Base-by-base conservation (phyloP, 2,329 filamentous ascomycete genomes). In the Botrytis deweyae region DNA sequence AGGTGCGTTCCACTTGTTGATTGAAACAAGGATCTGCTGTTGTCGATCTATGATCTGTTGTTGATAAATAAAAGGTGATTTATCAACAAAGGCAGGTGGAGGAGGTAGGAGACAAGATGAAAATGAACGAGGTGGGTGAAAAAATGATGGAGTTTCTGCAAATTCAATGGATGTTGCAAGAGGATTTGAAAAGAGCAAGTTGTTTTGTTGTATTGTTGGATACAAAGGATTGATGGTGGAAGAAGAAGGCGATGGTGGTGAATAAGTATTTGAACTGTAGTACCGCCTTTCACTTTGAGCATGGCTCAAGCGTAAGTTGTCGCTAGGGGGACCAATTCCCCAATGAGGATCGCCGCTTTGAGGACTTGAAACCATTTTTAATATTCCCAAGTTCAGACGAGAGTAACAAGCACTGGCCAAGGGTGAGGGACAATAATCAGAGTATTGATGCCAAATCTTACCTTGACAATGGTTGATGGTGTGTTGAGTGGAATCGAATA, bases 271-370 rank as follows among this genome's bases (percentile, higher is more conserved):
- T 59, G 66, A 29, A 46, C 44, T 29, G n/a, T 40, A 10, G 3
- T 29, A 7, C 38, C 22, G n/a, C n/a, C 22, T 16, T 7, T 64
- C n/a, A 33, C 25, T 29, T 69, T 33, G 36, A 42, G 52, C 7
- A 55, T 22, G 29, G 36, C 18, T 69, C 9, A 40, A 69, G 52
- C 66, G 55, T 14, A 40, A 58, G 38, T 52, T 18, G 38, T 69
- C 66, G 49, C 66, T 69, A 55, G 49, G n/a, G 66, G 25, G 66
- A 69, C 49, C 66, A 69, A 44, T 58, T 42, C 7, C n/a, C 49
- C 49, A 42, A 42, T 18, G 40, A 46, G 49, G 36, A 10, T 9
- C 10, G 66, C 49, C 36, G 66, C 66, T 49, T 55, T 67, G 65
- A 67, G 29, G 12, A 18, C 20, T n/a, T 67, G 33, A 44, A 44